Evolutionary conservation across 257 asterid species (phyloP), one percentile per base, ranked within the genome.

Genomic region (Solanum appendiculatum): DNA sequence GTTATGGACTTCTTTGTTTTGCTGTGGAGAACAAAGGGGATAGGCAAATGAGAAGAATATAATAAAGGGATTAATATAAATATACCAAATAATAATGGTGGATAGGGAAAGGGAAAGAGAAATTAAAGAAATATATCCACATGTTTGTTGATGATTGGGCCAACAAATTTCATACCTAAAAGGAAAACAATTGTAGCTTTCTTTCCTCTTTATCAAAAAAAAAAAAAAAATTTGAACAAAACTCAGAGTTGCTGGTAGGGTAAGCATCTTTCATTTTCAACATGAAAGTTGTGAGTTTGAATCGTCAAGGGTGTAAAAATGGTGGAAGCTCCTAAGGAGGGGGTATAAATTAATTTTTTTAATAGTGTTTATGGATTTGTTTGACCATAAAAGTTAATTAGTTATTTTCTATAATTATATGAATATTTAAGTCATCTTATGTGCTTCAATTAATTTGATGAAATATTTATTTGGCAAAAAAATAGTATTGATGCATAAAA

Each of bases 211-310:
- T n/a, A n/a, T n/a, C n/a, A n/a, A n/a, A n/a, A n/a, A n/a, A n/a
- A n/a, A n/a, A n/a, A n/a, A n/a, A n/a, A n/a, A n/a, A 37, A 37
- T 37, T 23, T 21, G 5, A 21, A 3, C 6, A 58, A 9, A 23
- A 21, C 4, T 58, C 5, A 0, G n/a, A 54, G 1, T 54, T 54
- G 10, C 0, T 54, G 10, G 9, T 2, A 14, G 5, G 23, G 0
- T 51, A 51, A 6, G 0, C 60, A 51, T 51, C 0, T n/a, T n/a
- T n/a, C n/a, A n/a, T n/a, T n/a, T n/a, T n/a, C n/a, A n/a, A n/a
- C n/a, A n/a, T n/a, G n/a, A n/a, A n/a, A n/a, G n/a, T n/a, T 0
- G 9, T 51, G 58, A 16, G 9, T n/a, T n/a, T n/a, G n/a, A n/a
- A n/a, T n/a, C n/a, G n/a, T n/a, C n/a, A n/a, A n/a, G n/a, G n/a